Base-by-base conservation (phyloP, 2,329 filamentous ascomycete species). In the Chrysosporium keratinophilum region DNA sequence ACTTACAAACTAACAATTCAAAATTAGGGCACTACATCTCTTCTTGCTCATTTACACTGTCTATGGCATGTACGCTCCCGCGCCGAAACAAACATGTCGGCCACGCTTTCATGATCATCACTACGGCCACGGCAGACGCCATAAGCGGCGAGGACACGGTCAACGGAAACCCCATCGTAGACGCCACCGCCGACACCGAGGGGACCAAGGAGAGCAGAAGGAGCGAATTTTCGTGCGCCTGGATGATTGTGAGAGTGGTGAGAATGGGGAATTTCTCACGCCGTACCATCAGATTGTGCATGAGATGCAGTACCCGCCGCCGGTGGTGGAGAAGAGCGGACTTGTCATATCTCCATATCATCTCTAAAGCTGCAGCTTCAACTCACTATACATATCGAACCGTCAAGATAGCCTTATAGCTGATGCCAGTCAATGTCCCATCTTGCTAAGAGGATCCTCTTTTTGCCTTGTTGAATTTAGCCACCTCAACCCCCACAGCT, bases 401-500 rank as follows among this genome's bases (percentile, higher is more conserved):
- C 3, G 23, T 3, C 23, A 7, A 28, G 23, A 28, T 3, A 7
- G 23, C 23, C 23, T 28, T 28, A 28, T n/a, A n/a, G 23, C 23
- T 3, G 23, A 28, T 28, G 7, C 23, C 23, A 3, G 7, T 28
- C 23, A 11, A 40, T 42, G 41, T 11, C 20, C 10, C 11, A 12
- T 23, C 14, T 42, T 50, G 14, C 15, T 33, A 40, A 28, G 19
- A 14, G 28, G 28, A 35, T 33, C 20, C 58, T 46, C 60, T 70
- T 60, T 74, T 73, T 50, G 73, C 73, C 63, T 83, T 82, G 63
- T 75, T 82, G 67, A 89, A 84, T 70, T 88, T 93, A 61, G 80
- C 77, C 59, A 96, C 78, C 67, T 95, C 88, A 61, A 80, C 75
- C 65, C 83, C 72, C 2, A 96, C 87, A 37, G 79, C 82, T 67